phyloP scores from a whole-genome alignment of 176 grass and related monocot genomes.

The Carex pumila region DNA sequence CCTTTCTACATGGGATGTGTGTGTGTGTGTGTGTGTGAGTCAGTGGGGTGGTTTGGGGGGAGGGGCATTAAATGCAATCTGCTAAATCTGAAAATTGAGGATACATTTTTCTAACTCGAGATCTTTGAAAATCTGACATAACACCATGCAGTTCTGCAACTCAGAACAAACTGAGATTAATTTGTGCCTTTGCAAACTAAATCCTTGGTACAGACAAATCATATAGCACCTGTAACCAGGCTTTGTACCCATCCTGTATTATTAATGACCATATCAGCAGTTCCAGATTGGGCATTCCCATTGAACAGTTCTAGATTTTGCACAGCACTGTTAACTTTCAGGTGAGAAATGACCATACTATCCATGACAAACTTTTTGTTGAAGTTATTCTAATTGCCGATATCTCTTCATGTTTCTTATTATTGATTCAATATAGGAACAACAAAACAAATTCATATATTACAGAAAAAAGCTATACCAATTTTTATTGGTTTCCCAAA shows the following conservation, averaged over 20 bases:
- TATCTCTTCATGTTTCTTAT: neutral
- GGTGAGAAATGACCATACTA: neutral
- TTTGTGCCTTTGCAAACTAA: neutral
- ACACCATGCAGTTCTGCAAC: neutral
- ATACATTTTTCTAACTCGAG: neutral
- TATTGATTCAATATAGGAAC: neutral
- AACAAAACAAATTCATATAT: neutral
- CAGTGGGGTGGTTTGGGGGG: neutral
- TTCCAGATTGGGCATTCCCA: slow-evolving; percentile 75
- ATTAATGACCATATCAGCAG: slow-evolving; percentile 71
- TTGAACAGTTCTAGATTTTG: slow-evolving; percentile 76
- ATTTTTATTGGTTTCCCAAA: neutral
- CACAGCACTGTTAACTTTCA: slow-evolving; percentile 8
- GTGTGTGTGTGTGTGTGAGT: neutral
- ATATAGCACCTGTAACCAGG: slow-evolving; percentile 54
- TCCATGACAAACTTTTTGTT: neutral
- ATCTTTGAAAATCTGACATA: neutral
- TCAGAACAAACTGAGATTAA: neutral
- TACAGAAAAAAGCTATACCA: neutral
- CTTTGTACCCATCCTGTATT: slow-evolving; percentile 45
- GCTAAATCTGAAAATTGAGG: neutral
- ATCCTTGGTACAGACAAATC: neutral
- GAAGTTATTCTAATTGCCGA: neutral
- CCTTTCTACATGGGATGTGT: neutral
- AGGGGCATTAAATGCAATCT: neutral